Evolutionary conservation across 495 filamentous ascomycete genomes (phyloP), one percentile per base, ranked within the genome.

Genomic region (Daldinia loculata): DNA sequence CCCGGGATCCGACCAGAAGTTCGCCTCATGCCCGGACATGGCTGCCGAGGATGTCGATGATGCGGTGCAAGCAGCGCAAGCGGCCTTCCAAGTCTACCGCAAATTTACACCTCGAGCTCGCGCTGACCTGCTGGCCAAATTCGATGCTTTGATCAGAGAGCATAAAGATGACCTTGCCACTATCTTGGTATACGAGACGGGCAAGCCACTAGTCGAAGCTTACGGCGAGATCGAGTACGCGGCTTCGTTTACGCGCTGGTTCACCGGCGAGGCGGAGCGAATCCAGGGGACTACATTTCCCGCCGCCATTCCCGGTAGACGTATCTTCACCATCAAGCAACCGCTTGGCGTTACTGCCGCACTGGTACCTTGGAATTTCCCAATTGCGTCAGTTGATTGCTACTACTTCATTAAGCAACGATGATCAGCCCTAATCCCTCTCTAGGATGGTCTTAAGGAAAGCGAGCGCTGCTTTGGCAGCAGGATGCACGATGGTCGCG

Each of bases 311-410:
- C 86, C 89, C 0, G 86, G 87, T 27, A 81, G 90, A n/a, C 82
- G 91, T 4, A 79, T 90, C 36, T 86, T 93, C 60, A 92, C 89
- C 0, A 81, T 92, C 64, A 92, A 92, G 80, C 90, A 92, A 78
- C 86, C 86, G 0, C 70, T 87, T 19, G 86, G 86, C 15, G 81
- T 87, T 27, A 78, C 77, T n/a, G 84, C 74, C 1, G 86, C 81
- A 4, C 83, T 88, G 24, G 79, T 82, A 6, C 88, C 88, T 6
- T 91, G 88, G 86, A 91, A 90, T 77, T 90, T 85, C 69, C 86
- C 86, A 45, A 70, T 88, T 11, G 74, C 84, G 39, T 75, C 22
- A 63, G 72, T 66, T 22, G 22, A 30, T 5, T 11, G 5, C 11
- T 36, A 0, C 19, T n/a, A 39, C 30, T 27, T 39, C 1, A 39